Base-by-base conservation (phyloP, 345 rosid species). In the Lumnitzera racemosa region DNA sequence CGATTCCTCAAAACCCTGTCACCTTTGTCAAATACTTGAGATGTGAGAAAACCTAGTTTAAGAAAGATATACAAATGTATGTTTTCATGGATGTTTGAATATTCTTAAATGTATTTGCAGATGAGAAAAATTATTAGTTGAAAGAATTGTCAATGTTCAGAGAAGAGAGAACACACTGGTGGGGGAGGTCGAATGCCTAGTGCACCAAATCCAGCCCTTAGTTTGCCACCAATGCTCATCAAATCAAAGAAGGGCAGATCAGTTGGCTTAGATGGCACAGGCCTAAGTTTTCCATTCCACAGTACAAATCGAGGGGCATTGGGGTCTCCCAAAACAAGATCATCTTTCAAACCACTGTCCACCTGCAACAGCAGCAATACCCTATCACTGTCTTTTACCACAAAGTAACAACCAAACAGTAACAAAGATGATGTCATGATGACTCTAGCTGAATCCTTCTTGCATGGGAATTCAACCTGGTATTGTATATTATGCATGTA, bases 1-100 rank as follows among this genome's bases (percentile, higher is more conserved):
- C 12, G 99, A 85, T 68, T 92, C 98, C 78, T 92, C 96, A 50
- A 71, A 87, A 76, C 87, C 96, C 97, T 89, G 95, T 86, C 78
- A 89, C 83, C 79, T 78, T 90, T 74, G 82, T 64, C 85, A 88
- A 82, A 82, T 57, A 74, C 69, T 58, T 67, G 68, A 65, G 57
- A 70, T 69, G 77, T 72, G 83, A 81, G 86, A 62, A 72, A 53
- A 67, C 51, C 62, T 55, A 66, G 49, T 71, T 51, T 41, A 65
- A 56, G 60, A 53, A 48, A 36, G 47, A 23, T 49, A 52, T 17
- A 17, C 2, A 54, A 3, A 51, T 2, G 17, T 23, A 53, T 23
- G 51, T 27, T 15, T 10, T 15, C 10, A 59, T 43, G 14, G 15
- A 54, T 57, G 31, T 23, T 5, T 27, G 31, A 27, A 36, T 36